These are phyloP conservation scores for Seiridium unicorne DNA, from an alignment of 2,329 filamentous ascomycete species.

Conservation along the genomic window DNA sequence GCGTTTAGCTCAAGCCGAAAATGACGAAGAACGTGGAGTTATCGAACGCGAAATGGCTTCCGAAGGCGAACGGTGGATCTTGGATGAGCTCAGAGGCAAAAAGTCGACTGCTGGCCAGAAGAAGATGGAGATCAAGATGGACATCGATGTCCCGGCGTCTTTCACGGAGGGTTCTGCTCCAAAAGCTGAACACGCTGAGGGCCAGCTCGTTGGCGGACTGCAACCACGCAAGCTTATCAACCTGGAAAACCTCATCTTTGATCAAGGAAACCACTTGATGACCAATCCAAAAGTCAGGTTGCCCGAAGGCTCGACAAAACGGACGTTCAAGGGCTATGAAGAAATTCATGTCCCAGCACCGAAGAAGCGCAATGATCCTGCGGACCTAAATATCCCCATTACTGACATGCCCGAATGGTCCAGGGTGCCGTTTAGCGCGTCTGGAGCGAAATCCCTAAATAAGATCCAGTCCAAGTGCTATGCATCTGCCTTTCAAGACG, in stretches of 20 bases:
- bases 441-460: slow-evolving; percentile 75
- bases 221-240: slow-evolving; percentile 88
- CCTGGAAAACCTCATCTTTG: slow-evolving; percentile 92
- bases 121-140: slow-evolving; percentile 91
- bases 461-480: slow-evolving; percentile 95
- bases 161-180: slow-evolving; percentile 48
- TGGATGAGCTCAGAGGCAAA: slow-evolving; percentile 84
- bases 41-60: slow-evolving; percentile 91
- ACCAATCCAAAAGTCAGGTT: slow-evolving; percentile 96
- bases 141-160: slow-evolving; percentile 72
- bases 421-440: slow-evolving; percentile 74
- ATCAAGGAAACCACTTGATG: slow-evolving; percentile 98
- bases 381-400: slow-evolving; percentile 79
- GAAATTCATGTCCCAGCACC: slow-evolving; percentile 96
- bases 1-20: slow-evolving; percentile 77
- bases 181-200: slow-evolving; percentile 60
- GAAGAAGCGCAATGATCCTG: slow-evolving; percentile 79
- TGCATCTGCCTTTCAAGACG: slow-evolving; percentile 84
- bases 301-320: slow-evolving; percentile 91
- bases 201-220: slow-evolving; percentile 74
- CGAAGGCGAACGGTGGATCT: slow-evolving; percentile 79
- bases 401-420: slow-evolving; percentile 93
- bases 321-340: slow-evolving; percentile 96
- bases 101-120: slow-evolving; percentile 58
- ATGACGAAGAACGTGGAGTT: slow-evolving; percentile 70